phyloP scores from a whole-genome alignment of 257 asterid genomes.

The Galeopsis tetrahit region DNA sequence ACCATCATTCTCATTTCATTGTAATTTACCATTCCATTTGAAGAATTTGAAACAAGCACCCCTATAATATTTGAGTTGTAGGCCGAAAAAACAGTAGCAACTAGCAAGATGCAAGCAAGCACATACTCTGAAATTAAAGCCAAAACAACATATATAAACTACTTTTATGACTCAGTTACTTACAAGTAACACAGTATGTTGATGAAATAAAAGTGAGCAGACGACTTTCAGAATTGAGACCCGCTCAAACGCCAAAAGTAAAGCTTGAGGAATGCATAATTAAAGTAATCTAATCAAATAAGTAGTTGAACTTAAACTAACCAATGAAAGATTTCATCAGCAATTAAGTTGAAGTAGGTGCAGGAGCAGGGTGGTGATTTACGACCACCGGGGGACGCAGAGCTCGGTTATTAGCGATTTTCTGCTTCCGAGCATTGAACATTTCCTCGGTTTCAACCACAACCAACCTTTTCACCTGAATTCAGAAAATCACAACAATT shows the following conservation, averaged over 20 bases:
- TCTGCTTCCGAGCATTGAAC: constrained; percentile 68
- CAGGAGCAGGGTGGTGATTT: constrained; percentile 49
- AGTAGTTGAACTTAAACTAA: constrained; percentile 2
- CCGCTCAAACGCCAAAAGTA: not conserved
- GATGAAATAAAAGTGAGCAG: constrained; percentile 1
- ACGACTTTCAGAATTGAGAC: not conserved
- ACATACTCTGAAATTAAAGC: not conserved
- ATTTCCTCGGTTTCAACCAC: constrained; percentile 71
- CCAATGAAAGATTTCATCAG: constrained; percentile 26
- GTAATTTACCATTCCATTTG: too few species aligned
- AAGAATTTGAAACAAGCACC: not conserved
- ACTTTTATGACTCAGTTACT: not conserved
- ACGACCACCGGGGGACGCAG: constrained; percentile 73
- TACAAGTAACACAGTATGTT: not conserved
- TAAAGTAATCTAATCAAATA: not conserved
- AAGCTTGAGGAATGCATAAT: not conserved
- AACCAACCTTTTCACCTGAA: constrained; percentile 49
- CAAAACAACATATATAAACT: too few species aligned
- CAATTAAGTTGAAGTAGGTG: constrained; percentile 38
- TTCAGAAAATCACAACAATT: too few species aligned
- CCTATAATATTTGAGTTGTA: not conserved
- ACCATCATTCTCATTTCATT: too few species aligned
- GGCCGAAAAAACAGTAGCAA: not conserved
- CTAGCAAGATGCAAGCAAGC: not conserved
- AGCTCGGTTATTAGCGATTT: constrained; percentile 57